Percentiles rank a stretch among this genome's conserved stretches.
phyloP scores from a whole-genome alignment of 805 yeast genomes.

The Cyberlindnera saturnus region DNA sequence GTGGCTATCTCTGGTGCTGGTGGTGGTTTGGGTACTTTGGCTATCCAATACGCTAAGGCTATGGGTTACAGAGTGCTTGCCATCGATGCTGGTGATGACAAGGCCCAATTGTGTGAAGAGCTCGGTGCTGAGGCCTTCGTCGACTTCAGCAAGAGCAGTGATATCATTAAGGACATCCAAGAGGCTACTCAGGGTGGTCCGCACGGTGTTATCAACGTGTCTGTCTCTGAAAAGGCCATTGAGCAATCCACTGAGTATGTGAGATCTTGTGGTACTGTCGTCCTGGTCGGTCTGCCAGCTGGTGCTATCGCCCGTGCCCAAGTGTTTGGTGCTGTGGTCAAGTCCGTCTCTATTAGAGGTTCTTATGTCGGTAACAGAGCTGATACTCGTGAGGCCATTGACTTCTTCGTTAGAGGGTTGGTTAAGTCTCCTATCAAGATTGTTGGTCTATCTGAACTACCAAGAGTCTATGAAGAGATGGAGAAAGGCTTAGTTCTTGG shows the following conservation, averaged over 20 bases:
- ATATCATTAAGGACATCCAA: slow-evolving; percentile 39
- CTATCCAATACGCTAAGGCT: slow-evolving; percentile 70
- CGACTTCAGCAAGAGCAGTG: slow-evolving; percentile 48
- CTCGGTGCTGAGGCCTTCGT: slow-evolving; percentile 62
- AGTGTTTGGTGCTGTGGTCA: slow-evolving; percentile 45
- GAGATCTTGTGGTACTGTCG: slow-evolving; percentile 56
- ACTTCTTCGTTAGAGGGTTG: slow-evolving; percentile 60
- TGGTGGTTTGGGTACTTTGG: slow-evolving; percentile 76
- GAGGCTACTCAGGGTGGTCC: slow-evolving; percentile 57
- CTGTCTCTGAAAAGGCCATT: slow-evolving; percentile 49
- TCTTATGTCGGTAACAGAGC: slow-evolving; percentile 25
- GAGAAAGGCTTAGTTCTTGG: slow-evolving; percentile 55
- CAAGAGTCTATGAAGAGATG: slow-evolving; percentile 48
- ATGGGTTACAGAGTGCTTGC: slow-evolving; percentile 69
- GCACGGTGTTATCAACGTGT: slow-evolving; percentile 57
- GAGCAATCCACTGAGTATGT: slow-evolving; percentile 44
- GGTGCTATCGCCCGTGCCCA: slow-evolving; percentile 40
- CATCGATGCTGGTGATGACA: slow-evolving; percentile 71
- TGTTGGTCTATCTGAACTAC: slow-evolving; percentile 49
- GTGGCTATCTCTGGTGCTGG: slow-evolving; percentile 74
- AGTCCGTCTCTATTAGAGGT: slow-evolving; percentile 38
- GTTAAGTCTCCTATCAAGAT: slow-evolving; percentile 56
- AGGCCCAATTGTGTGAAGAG: slow-evolving; percentile 43
- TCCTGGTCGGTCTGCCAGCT: slow-evolving; percentile 55
- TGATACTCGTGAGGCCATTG: slow-evolving; percentile 56